Conservation (phyloP, 2,329 filamentous ascomycete genomes). For the Scytalidium sp. region DNA sequence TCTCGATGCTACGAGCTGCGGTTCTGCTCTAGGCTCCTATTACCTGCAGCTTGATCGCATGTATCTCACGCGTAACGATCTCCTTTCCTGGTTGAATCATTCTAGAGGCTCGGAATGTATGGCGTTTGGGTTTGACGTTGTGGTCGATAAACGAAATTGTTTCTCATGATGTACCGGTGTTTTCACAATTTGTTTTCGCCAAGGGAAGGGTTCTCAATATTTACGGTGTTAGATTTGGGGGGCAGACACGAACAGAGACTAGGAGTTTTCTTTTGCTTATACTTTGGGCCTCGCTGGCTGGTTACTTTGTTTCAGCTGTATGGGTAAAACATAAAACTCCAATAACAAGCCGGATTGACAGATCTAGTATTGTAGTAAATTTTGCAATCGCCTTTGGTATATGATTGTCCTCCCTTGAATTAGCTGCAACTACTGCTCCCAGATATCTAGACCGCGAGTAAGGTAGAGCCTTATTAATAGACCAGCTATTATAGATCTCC, state of each 20-base stretch:
- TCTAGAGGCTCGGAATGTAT: neutral
- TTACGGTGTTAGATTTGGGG: neutral
- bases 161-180: too few relatives aligned
- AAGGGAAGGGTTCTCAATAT: neutral
- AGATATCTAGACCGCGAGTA: too few relatives aligned
- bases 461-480: neutral
- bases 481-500: neutral
- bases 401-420: too few relatives aligned
- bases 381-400: too few relatives aligned
- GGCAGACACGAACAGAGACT: neutral
- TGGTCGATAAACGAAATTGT: too few relatives aligned
- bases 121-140: neutral
- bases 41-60: constrained; percentile 17
- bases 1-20: constrained; percentile 49
- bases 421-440: too few relatives aligned
- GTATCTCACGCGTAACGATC: neutral
- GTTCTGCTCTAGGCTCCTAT: constrained; percentile 46
- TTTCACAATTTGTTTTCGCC: too few relatives aligned
- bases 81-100: neutral
- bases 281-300: neutral
- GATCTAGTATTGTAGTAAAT: too few relatives aligned
- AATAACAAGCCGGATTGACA: neutral
- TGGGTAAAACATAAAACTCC: neutral
- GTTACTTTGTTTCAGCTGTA: neutral
- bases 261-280: neutral